Evolutionary conservation across 345 rosid species (phyloP).

Genomic region (Schrenkiella parvula): DNA sequence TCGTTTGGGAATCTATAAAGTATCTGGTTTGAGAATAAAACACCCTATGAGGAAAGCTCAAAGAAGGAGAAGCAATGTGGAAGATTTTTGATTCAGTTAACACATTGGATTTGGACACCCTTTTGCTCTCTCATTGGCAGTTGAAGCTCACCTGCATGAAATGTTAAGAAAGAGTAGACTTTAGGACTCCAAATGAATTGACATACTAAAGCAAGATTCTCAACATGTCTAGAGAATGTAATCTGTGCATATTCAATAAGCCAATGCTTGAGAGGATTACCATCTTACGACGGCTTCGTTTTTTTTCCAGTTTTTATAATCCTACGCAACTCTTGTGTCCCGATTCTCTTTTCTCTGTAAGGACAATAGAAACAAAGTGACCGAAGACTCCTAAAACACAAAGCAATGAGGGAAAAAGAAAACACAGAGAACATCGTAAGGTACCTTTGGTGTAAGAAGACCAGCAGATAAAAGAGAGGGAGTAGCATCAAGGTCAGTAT

Average conservation of each 20-base stretch:
- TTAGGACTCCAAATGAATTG: not conserved
- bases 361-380: not conserved
- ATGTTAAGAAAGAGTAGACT: not conserved
- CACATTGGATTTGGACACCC: not conserved
- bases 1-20: not conserved
- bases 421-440: not conserved
- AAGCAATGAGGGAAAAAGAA: not conserved
- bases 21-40: not conserved
- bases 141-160: slow-evolving; percentile 1
- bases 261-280: slow-evolving; percentile 18
- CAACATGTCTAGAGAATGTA: not conserved
- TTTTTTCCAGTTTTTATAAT: slow-evolving; percentile 50
- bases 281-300: slow-evolving; percentile 52
- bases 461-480: slow-evolving; percentile 76
- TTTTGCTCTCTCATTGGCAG: not conserved
- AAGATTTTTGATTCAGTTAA: not conserved
- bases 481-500: slow-evolving; percentile 84
- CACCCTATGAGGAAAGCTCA: not conserved
- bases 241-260: not conserved
- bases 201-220: not conserved
- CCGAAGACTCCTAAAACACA: slow-evolving; percentile 6
- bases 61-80: not conserved
- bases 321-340: slow-evolving; percentile 77
- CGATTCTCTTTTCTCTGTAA: slow-evolving; percentile 65
- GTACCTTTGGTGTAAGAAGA: slow-evolving; percentile 77